Conservation (phyloP, 2,329 filamentous ascomycete genomes). For the Didymella pinodella region DNA sequence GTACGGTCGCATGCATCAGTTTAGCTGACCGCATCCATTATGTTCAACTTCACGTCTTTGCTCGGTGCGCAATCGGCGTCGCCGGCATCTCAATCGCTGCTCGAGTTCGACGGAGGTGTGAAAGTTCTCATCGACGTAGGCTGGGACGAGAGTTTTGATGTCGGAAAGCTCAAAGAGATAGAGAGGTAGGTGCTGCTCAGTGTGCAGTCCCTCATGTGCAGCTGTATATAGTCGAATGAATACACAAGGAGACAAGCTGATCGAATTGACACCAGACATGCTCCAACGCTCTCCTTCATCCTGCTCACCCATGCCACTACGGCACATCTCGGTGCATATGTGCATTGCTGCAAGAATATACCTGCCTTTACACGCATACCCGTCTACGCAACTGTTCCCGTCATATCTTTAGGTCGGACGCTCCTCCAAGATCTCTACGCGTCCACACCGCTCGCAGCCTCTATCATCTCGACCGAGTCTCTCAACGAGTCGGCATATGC, state of each 20-base stretch:
- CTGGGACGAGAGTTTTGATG: constrained; percentile 93
- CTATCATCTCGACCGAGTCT: constrained; percentile 76
- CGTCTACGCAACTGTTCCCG: constrained; percentile 91
- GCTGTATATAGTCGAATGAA: constrained; percentile 23
- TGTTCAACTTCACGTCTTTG: constrained; percentile 96
- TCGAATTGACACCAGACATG: constrained; percentile 66
- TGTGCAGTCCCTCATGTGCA: constrained; percentile 16
- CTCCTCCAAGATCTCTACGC: constrained; percentile 91
- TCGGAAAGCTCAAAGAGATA: constrained; percentile 80
- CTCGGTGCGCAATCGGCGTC: constrained; percentile 90
- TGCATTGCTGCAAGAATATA: constrained; percentile 96
- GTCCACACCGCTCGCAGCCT: constrained; percentile 86
- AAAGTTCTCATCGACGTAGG: constrained; percentile 95
- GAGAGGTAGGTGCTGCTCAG: constrained; percentile 72
- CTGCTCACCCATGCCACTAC: constrained; percentile 94
- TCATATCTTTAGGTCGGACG: constrained; percentile 90
- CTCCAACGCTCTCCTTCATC: constrained; percentile 89
- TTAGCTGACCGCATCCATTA: constrained; percentile 51
- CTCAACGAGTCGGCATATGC: constrained; percentile 70
- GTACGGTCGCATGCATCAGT: constrained; percentile 8
- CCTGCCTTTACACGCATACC: constrained; percentile 91
- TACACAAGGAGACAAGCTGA: constrained; percentile 32
- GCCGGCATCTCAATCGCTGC: constrained; percentile 87
- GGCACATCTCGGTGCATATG: constrained; percentile 90
- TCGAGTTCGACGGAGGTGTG: constrained; percentile 95